Base-by-base conservation (phyloP, 345 rosid genomes). In the Toxicodendron radicans region DNA sequence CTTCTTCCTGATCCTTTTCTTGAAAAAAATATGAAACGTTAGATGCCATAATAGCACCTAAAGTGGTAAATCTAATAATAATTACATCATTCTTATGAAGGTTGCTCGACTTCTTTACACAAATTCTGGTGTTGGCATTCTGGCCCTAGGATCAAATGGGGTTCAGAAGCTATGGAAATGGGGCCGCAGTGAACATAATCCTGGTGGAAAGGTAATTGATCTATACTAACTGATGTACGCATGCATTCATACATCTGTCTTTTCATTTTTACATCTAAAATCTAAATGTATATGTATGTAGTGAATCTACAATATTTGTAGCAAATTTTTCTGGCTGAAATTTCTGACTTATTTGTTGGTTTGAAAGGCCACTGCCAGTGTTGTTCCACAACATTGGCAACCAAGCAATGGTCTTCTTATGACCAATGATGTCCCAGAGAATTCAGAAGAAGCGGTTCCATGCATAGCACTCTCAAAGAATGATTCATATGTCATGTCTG, bases 401-500 rank as follows among this genome's bases (percentile, higher is more conserved):
- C 78, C 81, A n/a, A 74, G 60, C 63, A 79, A 63, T 74, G 78
- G 81, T 64, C 81, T 79, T 74, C 63, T 74, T 33, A 79, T 74
- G 81, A 64, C 81, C 59, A 79, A 79, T 74, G 81, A 79, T 64
- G 78, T 79, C 61, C 75, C 68, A 27, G 75, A 74, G 11, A 74
- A 74, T 70, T 27, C 66, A 10, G 90, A 86, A 58, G 83, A 78
- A 64, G 43, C 81, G 38, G 90, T 85, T 52, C 86, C 90, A 0
- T 87, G 88, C 75, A 79, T 87, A 65, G 90, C 88, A 0, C 82
- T 87, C 54, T 84, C 90, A 41, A 87, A 87, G 82, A 87, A 87
- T 77, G 90, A 87, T 64, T 87, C 88, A 5, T 87, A 84, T 45
- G 87, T 87, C 12, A 87, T 87, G 90, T 87, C 90, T 41, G 90